Percentiles rank a stretch among this genome's conserved stretches.
Evolutionary conservation across 148 eudicot species (phyloP).

Genomic region (Rhododendron henanense): DNA sequence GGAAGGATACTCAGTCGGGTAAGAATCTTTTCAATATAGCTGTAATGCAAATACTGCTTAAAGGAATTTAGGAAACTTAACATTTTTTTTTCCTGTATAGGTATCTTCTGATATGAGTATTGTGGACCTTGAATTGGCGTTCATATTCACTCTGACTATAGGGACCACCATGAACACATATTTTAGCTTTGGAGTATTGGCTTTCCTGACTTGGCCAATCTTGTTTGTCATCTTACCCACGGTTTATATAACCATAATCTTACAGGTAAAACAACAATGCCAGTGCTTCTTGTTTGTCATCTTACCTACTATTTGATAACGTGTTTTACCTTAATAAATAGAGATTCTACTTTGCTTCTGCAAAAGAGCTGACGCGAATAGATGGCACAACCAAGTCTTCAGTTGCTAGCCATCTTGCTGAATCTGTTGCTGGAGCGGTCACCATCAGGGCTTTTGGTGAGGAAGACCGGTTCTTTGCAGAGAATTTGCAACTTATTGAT

Average conservation of each 20-base stretch:
- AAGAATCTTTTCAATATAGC: constrained; percentile 10
- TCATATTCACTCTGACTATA: constrained; percentile 23
- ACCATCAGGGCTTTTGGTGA: constrained; percentile 63
- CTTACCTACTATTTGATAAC: background rate
- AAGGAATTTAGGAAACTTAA: background rate
- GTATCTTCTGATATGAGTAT: constrained; percentile 49
- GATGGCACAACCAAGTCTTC: constrained; percentile 64
- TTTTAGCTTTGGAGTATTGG: constrained; percentile 40
- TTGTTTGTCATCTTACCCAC: constrained; percentile 42
- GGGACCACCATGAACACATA: constrained; percentile 36
- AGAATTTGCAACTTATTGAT: constrained; percentile 38
- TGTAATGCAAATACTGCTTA: background rate
- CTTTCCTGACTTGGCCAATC: constrained; percentile 52
- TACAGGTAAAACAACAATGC: constrained; percentile 40
- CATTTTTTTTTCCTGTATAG: constrained; percentile 18
- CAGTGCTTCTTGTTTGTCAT: background rate
- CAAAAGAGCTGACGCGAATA: constrained; percentile 59
- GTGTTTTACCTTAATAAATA: constrained; percentile 14
- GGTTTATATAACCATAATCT: constrained; percentile 36
- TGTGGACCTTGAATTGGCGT: constrained; percentile 48
- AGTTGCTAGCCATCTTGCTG: constrained; percentile 53
- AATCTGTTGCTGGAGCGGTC: constrained; percentile 49
- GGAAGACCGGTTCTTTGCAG: constrained; percentile 44
- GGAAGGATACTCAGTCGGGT: constrained; percentile 66
- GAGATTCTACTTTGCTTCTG: constrained; percentile 53